Base-by-base conservation (phyloP, 176 grass and related monocot genomes). In the Oryza meyeriana region DNA sequence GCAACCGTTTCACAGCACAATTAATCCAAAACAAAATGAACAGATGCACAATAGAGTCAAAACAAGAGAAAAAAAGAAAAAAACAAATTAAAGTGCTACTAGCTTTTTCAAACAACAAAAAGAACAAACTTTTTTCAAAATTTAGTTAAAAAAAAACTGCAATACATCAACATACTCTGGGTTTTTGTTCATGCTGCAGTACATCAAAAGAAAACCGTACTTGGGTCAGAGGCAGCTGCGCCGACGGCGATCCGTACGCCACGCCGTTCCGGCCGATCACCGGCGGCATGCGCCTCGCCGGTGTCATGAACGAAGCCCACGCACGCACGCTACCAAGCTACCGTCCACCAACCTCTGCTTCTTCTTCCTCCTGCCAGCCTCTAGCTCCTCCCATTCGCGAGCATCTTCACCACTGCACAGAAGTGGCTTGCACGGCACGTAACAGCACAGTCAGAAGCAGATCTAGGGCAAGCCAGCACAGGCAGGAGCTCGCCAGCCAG, bases 181-280 rank as follows among this genome's bases (percentile, higher is more conserved):
- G 47, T 50, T 50, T 17, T 57, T 10, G 20, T 57, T n/a, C 8
- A n/a, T 24, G 5, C 4, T 4, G 18, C 12, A 0, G 12, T 6
- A 42, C 74, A 70, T 40, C 62, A 6, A 12, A n/a, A n/a, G n/a
- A 50, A 71, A 10, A 26, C 16, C 59, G 26, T 33, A 98, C 92
- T 90, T 94, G 95, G 20, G 63, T 85, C 3, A 98, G 72, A 41
- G 90, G 91, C 47, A 98, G 68, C n/a, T 59, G 55, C 27, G 92
- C 84, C 6, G 95, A 91, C 7, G 95, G 89, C 64, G 92, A 93
- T 40, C 84, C 90, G 9, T 87, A 93, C 35, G 83, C 66, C 6
- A 88, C 40, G 34, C 69, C 38, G 64, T 79, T 91, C 41, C 92
- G 88, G 10, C 84, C 86, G 75, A 94, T 94, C 95, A 94, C 91